Base-by-base conservation (phyloP, 257 asterid genomes). In the Petunia axillaris region DNA sequence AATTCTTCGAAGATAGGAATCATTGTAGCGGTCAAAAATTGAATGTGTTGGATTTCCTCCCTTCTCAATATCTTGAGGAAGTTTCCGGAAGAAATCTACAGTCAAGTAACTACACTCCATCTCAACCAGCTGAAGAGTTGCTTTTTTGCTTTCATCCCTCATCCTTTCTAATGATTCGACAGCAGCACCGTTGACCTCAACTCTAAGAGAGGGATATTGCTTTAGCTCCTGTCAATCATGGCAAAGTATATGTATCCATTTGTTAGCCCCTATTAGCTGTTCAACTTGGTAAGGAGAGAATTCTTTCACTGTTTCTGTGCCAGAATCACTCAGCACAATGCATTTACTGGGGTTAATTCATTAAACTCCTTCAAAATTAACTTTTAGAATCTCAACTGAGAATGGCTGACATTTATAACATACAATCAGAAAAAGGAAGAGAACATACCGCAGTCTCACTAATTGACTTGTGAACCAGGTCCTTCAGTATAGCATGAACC, bases 11-110 rank as follows among this genome's bases (percentile, higher is more conserved):
- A 96, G 97, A 86, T 96, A 96, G 2, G 96, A 86, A 80, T 96
- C 99, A 75, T 96, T 94, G 82, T 96, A 96, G 89, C 99, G 86
- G 59, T 96, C 99, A 54, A 96, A 96, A 83, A 94, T 91, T 64
- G 99, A 96, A 83, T 94, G 98, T 46, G 99, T 92, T 58, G 99
- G 99, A 80, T 96, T 96, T 80, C 99, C 98, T 71, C 99, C 99
- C 94, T 96, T 94, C 89, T 96, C 99, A 14, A 90, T 91, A 89
- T 96, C 99, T 82, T 96, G 99, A 75, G 99, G 99, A 86, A 96
- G 98, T 87, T 96, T 96, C 84, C 99, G 85, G 87, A 96, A 96
- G 90, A 96, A 96, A 83, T 94, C 98, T 52, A 94, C 98, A 14
- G 99, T 96, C 41, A 96, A 79, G 90, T 96, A 96, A 87, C 98